phyloP scores from a whole-genome alignment of 2,329 filamentous ascomycete genomes.

The Didymella lethalis region DNA sequence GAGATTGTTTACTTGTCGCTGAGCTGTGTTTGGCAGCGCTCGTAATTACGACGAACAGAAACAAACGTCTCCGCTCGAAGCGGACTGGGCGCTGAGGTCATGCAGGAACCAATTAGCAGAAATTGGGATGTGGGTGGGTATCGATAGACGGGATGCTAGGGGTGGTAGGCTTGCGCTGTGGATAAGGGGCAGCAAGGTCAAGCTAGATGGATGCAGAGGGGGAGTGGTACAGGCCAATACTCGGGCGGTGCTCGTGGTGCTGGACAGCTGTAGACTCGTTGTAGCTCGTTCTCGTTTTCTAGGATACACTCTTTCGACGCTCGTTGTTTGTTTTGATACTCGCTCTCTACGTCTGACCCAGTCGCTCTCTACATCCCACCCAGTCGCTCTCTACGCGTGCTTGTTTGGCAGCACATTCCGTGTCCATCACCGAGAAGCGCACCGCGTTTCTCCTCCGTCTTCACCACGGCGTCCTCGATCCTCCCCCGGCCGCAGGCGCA shows the following conservation, averaged over 20 bases:
- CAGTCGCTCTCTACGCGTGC: slow-evolving; percentile 39
- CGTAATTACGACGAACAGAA: background rate
- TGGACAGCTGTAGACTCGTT: background rate
- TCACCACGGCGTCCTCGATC: slow-evolving; percentile 62
- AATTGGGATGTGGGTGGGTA: slow-evolving; percentile 46
- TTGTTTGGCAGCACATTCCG: slow-evolving; percentile 23
- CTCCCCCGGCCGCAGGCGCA: slow-evolving; percentile 67
- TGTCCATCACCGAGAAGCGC: slow-evolving; percentile 39
- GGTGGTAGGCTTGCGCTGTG: slow-evolving; percentile 10
- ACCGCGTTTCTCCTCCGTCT: slow-evolving; percentile 48
- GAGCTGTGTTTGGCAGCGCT: background rate
- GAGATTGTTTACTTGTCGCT: no score
- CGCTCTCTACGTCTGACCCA: slow-evolving; percentile 34
- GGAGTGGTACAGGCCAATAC: slow-evolving; percentile 33
- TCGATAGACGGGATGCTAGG: slow-evolving; percentile 42
- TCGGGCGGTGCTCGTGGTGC: slow-evolving; percentile 23
- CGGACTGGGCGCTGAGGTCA: slow-evolving; percentile 37
- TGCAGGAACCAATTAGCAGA: slow-evolving; percentile 47
- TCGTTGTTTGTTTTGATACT: slow-evolving; percentile 27
- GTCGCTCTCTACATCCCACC: slow-evolving; percentile 37
- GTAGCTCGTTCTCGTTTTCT: slow-evolving; percentile 19
- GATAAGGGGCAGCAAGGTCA: slow-evolving; percentile 1
- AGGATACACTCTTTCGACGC: slow-evolving; percentile 33
- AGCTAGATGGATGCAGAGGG: background rate
- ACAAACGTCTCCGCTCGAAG: slow-evolving; percentile 29